Percentiles rank a stretch among this genome's conserved stretches.
Evolutionary conservation across 2,329 filamentous ascomycete species (phyloP).

Genomic region (Coccinonectria pachysandricola): DNA sequence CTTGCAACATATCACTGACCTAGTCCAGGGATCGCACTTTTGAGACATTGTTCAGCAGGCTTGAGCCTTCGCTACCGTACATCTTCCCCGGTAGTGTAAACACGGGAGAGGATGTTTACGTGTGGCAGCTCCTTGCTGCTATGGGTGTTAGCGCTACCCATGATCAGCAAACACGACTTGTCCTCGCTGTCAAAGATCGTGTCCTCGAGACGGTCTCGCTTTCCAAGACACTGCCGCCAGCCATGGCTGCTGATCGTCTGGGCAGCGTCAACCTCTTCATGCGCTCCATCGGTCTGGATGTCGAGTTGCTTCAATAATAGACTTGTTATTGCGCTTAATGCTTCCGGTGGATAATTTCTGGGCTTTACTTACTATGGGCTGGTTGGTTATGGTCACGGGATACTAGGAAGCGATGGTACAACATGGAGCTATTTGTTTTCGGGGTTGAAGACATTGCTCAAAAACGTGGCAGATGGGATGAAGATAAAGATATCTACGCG

Average conservation of each 20-base stretch:
- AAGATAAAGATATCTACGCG: too few relatives aligned
- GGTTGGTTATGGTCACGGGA: constrained; percentile 15
- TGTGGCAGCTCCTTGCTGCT: constrained; percentile 95
- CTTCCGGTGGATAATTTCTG: constrained; percentile 16
- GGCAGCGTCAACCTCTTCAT: constrained; percentile 97
- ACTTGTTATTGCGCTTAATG: constrained; percentile 8
- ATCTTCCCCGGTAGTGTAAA: constrained; percentile 91
- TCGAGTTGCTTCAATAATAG: constrained; percentile 52
- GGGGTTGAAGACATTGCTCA: constrained; percentile 14
- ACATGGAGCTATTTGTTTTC: constrained; percentile 9
- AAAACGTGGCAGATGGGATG: too few relatives aligned
- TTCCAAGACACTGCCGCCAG: constrained; percentile 77
- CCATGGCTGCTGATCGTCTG: constrained; percentile 74
- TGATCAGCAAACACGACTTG: constrained; percentile 88
- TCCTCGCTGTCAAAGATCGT: constrained; percentile 92
- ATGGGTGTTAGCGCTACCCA: constrained; percentile 89
- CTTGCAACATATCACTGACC: too few relatives aligned
- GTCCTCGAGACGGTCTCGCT: constrained; percentile 91
- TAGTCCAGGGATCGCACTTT: constrained; percentile 60
- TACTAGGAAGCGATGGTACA: constrained; percentile 12
- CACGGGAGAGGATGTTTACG: constrained; percentile 84
- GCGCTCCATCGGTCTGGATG: constrained; percentile 96
- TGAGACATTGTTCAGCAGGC: constrained; percentile 73
- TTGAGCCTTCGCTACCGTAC: constrained; percentile 73
- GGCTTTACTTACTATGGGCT: constrained; percentile 18